These are phyloP conservation scores for Phytophthora pisi DNA, from an alignment of 352 stramenopile species.

Conservation along the genomic window DNA sequence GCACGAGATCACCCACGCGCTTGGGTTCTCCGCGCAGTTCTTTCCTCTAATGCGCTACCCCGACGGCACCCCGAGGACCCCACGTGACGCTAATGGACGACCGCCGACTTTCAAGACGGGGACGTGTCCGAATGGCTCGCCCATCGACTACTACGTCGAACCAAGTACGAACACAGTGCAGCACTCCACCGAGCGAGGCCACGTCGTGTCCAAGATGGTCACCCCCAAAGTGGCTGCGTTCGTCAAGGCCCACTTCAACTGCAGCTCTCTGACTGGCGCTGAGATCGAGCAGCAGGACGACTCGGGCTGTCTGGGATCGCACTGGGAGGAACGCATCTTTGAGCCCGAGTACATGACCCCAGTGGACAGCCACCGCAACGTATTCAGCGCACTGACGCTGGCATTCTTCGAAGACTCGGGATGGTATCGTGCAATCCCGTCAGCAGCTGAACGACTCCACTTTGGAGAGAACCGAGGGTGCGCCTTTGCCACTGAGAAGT, in stretches of 20 bases:
- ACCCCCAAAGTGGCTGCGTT: slow-evolving; percentile 67
- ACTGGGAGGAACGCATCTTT: slow-evolving; percentile 88
- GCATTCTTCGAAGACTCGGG: slow-evolving; percentile 87
- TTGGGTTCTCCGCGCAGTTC: slow-evolving; percentile 81
- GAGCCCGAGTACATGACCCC: slow-evolving; percentile 86
- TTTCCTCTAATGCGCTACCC: slow-evolving; percentile 77
- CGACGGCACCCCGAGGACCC: slow-evolving; percentile 69
- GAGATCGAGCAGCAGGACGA: slow-evolving; percentile 82
- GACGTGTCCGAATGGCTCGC: slow-evolving; percentile 64
- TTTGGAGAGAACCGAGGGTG: slow-evolving; percentile 76
- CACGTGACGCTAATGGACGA: slow-evolving; percentile 48
- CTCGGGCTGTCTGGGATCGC: slow-evolving; percentile 72
- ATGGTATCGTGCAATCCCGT: slow-evolving; percentile 75
- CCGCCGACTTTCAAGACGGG: slow-evolving; percentile 37
- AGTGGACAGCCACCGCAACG: slow-evolving; percentile 76
- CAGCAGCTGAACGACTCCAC: slow-evolving; percentile 55
- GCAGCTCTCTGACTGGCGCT: slow-evolving; percentile 54
- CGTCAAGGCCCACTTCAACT: slow-evolving; percentile 74
- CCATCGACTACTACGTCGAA: slow-evolving; percentile 45
- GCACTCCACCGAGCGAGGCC: slow-evolving; percentile 59
- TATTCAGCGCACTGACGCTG: slow-evolving; percentile 72
- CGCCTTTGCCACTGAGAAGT: slow-evolving; percentile 67
- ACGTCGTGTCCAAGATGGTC: slow-evolving; percentile 69
- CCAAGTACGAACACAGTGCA: slow-evolving; percentile 52
- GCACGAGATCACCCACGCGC: slow-evolving; percentile 84